Conservation (phyloP, 1,139 yeast species). For the Kurtzmaniella quercitrusa region DNA sequence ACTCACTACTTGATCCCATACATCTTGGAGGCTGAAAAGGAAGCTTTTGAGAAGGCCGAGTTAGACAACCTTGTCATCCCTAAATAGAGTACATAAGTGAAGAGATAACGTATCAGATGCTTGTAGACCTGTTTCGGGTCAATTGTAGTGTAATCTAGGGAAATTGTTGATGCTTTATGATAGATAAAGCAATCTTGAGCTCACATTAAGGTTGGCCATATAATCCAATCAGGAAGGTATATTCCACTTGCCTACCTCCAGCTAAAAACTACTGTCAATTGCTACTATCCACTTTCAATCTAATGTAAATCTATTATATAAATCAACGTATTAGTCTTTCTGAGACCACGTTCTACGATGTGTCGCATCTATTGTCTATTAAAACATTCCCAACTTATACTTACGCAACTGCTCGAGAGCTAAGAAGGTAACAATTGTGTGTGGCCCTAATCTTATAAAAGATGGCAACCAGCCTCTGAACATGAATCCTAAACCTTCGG, state of each 20-base stretch:
- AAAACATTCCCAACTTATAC: conserved; percentile 47
- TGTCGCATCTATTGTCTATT: conserved; percentile 1
- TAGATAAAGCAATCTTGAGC: too few species aligned
- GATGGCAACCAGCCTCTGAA: conserved; percentile 92
- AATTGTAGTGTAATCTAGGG: too few species aligned
- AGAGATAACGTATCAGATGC: background rate
- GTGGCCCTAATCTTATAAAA: conserved; percentile 83
- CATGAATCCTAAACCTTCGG: conserved; percentile 74
- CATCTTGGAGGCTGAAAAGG: conserved; percentile 91
- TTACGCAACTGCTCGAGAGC: conserved; percentile 75
- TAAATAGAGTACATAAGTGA: conserved; percentile 6
- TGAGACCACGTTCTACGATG: background rate
- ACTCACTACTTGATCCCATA: conserved; percentile 81
- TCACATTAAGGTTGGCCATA: too few species aligned
- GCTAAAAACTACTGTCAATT: too few species aligned
- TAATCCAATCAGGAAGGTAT: too few species aligned
- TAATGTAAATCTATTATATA: background rate
- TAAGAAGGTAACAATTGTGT: conserved; percentile 79
- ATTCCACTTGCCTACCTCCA: too few species aligned
- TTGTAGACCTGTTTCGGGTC: too few species aligned
- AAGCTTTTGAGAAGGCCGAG: conserved; percentile 80
- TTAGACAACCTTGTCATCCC: conserved; percentile 69
- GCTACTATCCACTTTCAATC: too few species aligned
- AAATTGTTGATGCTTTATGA: too few species aligned
- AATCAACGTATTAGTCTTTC: background rate